Evolutionary conservation across 2,329 filamentous ascomycete species (phyloP).

Genomic region (Colletotrichum orchidophilum): DNA sequence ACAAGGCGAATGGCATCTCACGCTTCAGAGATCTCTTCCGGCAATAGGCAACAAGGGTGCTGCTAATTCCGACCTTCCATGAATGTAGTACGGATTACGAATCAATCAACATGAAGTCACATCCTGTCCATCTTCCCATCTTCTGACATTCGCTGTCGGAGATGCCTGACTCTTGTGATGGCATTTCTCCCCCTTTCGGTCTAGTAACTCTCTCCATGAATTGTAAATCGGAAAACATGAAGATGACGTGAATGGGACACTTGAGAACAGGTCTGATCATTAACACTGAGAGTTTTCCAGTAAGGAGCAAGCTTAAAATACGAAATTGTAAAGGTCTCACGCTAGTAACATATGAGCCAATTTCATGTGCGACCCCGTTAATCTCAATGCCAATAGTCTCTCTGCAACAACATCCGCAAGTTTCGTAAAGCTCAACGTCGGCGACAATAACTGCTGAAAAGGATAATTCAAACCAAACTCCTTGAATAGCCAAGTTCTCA

Average conservation of each 20-base stretch:
- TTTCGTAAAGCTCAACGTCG: background rate
- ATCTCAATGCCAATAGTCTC: background rate
- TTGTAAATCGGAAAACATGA: too few relatives aligned
- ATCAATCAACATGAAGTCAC: background rate
- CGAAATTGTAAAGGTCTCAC: too few relatives aligned
- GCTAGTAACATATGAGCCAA: too few relatives aligned
- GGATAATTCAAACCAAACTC: background rate
- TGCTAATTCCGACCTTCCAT: background rate
- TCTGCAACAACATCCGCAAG: background rate
- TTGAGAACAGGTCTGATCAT: too few relatives aligned
- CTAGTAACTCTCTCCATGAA: background rate
- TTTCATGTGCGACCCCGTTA: too few relatives aligned
- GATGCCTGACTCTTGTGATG: constrained; percentile 11
- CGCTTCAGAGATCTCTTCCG: background rate
- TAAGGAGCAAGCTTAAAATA: too few relatives aligned
- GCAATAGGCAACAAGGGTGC: background rate
- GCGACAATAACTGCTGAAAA: background rate
- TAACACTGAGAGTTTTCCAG: too few relatives aligned
- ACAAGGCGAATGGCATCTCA: background rate
- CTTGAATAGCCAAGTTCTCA: constrained; percentile 1
- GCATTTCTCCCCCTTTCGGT: background rate
- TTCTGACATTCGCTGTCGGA: background rate
- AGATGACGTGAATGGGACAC: too few relatives aligned
- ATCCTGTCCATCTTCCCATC: background rate
- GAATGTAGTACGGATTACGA: background rate